Conservation (phyloP, 2,329 filamentous ascomycete genomes). For the Pseudocercospora vitis region DNA sequence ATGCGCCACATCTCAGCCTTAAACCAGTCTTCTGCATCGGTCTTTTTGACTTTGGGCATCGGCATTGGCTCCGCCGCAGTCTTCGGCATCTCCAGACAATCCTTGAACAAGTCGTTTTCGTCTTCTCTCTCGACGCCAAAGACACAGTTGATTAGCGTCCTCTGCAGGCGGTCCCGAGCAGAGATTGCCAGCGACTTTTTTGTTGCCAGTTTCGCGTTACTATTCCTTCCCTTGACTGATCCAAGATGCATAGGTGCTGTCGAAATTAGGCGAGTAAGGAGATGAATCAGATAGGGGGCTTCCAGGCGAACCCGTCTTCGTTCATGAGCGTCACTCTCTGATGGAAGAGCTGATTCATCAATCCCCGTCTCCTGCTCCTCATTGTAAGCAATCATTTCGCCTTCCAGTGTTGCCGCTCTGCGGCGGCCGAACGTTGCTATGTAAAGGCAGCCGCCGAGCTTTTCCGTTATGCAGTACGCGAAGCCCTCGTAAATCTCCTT, state of each 20-base stretch:
- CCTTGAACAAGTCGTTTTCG: slow-evolving; percentile 41
- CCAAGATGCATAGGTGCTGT: slow-evolving; percentile 42
- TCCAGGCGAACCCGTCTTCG: slow-evolving; percentile 37
- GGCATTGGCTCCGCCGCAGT: slow-evolving; percentile 27
- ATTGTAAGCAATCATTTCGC: slow-evolving; percentile 29
- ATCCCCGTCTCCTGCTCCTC: slow-evolving; percentile 29
- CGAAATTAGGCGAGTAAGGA: slow-evolving; percentile 44
- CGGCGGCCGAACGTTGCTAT: slow-evolving; percentile 41
- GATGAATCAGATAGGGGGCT: slow-evolving; percentile 44
- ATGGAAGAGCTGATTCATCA: background rate
- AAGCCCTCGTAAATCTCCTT: slow-evolving; percentile 48
- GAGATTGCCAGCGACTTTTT: slow-evolving; percentile 39
- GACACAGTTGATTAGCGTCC: slow-evolving; percentile 47
- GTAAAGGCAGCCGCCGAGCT: slow-evolving; percentile 42
- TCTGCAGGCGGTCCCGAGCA: slow-evolving; percentile 47
- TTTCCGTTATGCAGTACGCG: slow-evolving; percentile 43
- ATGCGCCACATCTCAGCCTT: slow-evolving; percentile 57
- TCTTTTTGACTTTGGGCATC: slow-evolving; percentile 41
- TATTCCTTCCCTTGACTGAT: slow-evolving; percentile 17
- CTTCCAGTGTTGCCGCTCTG: slow-evolving; percentile 26
- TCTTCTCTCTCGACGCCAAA: slow-evolving; percentile 40
- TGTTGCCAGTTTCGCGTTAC: slow-evolving; percentile 31
- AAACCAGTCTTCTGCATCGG: slow-evolving; percentile 54
- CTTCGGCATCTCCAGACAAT: slow-evolving; percentile 45
- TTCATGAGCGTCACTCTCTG: slow-evolving; percentile 10